Evolutionary conservation across 2,329 filamentous ascomycete genomes (phyloP), one percentile per base, ranked within the genome.

Genomic region (Neofusicoccum cordaticola): DNA sequence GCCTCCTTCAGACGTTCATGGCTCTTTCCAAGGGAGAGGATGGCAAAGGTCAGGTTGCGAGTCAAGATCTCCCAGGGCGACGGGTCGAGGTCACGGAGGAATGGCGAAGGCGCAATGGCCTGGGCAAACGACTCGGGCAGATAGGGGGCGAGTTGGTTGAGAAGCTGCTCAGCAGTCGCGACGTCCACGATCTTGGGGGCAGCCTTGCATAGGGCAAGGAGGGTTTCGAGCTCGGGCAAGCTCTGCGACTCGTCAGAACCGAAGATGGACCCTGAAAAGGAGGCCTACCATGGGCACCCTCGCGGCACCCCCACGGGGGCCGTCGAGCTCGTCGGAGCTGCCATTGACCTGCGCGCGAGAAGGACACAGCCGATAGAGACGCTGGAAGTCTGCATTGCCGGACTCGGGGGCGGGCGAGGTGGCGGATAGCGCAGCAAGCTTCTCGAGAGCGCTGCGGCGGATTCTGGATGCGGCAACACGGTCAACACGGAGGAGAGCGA

Each of bases 131-230:
- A 90, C 75, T 97, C 92, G 69, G 93, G 87, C 12, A 98, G 85
- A 76, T 98, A 98, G 4, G 90, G 90, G 7, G 88, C 85, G 45
- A 99, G 81, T 70, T 96, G 93, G 39, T 84, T 83, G n/a, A 89
- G 86, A 44, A 99, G 86, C 71, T 88, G 90, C 71, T 91, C 87
- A 34, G 93, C 93, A 73, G 90, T 90, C 66, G 91, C 86, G 47
- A 81, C 77, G 51, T 87, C 88, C 61, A 88, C 84, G 31, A 98
- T 84, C 27, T 87, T 85, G 3, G 92, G 90, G 3, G 93, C 92
- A 62, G 94, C 92, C 79, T 93, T 94, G 82, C 94, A 98, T 31
- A 99, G 84, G 48, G 95, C 92, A 31, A 98, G 81, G 31, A 99
- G 84, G 62, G 96, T 91, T 77, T 99, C 94, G 70, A 97, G 89